Evolutionary conservation across 331 rosid genomes (phyloP), one percentile per base, ranked within the genome.

Genomic region (Stylosanthes scabra): DNA sequence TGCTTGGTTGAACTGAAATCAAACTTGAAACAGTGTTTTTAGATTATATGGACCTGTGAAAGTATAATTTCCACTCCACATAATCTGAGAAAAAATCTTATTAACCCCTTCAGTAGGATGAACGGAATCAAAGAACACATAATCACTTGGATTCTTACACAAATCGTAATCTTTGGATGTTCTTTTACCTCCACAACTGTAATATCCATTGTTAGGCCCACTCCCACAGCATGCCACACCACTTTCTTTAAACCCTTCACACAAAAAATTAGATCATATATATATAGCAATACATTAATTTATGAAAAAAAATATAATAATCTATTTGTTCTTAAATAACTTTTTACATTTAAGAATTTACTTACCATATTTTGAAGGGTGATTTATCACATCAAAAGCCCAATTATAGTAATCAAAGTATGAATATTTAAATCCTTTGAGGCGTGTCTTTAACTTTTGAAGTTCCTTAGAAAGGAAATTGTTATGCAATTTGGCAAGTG

Each of bases 151-250:
- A 66, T 86, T 81, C 6, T 59, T 49, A 59, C 94, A 86, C 42
- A 85, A 59, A 0, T 83, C 79, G 27, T 81, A 90, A 60, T 83
- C 84, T 75, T 70, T 79, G 29, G 56, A 61, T 1, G 16, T 67
- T 41, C 85, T 87, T 72, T 72, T 67, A 8, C 79, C 82, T 64
- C 97, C 94, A 50, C 97, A 88, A 64, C 85, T 88, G 40, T n/a
- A 11, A 73, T 58, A 68, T 74, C 83, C 96, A 40, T 76, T 74
- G 31, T 82, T 80, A 52, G 89, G 86, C 2, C 96, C 93, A 69
- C 83, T 78, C 5, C 89, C 91, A 81, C 91, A 84, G 20, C 89
- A 90, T 61, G 89, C 89, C 8, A 12, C 60, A 8, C 10, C 69
- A 34, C 78, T 85, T 56, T 80, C 87, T 68, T 12, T 76, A 11